Evolutionary conservation across 441 rosid species (phyloP).

Genomic region (Gossypium schwendimanii): DNA sequence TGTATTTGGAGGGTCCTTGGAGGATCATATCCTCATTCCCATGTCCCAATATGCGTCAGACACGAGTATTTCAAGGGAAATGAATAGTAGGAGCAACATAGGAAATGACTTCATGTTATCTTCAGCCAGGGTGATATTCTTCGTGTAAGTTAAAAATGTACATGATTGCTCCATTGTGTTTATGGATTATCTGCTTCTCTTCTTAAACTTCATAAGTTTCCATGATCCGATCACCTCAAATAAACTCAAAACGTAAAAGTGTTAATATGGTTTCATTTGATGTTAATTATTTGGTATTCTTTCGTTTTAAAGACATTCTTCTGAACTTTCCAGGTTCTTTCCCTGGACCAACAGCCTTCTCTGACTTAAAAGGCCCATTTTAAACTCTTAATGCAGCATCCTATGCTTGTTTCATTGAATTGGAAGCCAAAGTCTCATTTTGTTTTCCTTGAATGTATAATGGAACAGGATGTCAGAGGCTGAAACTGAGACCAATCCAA

Average conservation of each 20-base stretch:
- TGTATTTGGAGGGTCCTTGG: neutral
- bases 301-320: neutral
- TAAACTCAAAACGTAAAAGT: neutral
- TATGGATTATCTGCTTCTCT: neutral
- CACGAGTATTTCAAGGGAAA: neutral
- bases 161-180: neutral
- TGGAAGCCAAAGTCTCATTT: neutral
- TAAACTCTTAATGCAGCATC: neutral
- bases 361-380: neutral
- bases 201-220: neutral
- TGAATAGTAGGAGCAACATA: neutral
- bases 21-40: neutral
- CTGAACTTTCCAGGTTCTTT: neutral
- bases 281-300: neutral
- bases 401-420: neutral
- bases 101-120: neutral
- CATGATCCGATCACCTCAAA: neutral
- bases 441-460: neutral
- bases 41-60: neutral
- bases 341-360: neutral
- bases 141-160: neutral
- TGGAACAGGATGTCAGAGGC: constrained; percentile 11
- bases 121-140: neutral
- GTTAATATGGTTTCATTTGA: neutral
- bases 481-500: constrained; percentile 81